Base-by-base conservation (phyloP, 164 flowering plant genomes). In the Vitis rotundifolia region DNA sequence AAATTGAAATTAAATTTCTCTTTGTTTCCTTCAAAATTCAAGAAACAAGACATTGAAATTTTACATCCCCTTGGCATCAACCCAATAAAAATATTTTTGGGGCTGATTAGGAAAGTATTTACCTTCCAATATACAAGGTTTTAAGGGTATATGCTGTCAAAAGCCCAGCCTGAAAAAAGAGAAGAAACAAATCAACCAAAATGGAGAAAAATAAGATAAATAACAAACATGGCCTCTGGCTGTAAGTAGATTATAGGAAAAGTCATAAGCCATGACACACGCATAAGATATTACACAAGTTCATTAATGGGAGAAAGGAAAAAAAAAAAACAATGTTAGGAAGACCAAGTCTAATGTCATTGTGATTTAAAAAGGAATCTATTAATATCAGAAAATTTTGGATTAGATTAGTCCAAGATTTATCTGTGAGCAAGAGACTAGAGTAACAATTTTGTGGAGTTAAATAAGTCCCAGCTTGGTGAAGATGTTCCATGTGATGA, bases 81-180 rank as follows among this genome's bases (percentile, higher is more conserved):
- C 55, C 47, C 18, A 11, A 57, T 8, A 57, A 54, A 37, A 29
- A 54, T 9, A n/a, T 37, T 3, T 22, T 37, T 37, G 44, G 44
- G 44, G 2, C 44, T 37, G 44, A 49, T n/a, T 31, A 31, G 22
- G n/a, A 57, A 22, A 58, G 15, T 13, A 68, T 80, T 76, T 75
- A 87, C 98, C 89, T 89, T 70, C 93, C 92, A 67, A 92, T 89
- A 77, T 83, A 88, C 53, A 92, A 74, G 62, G 83, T 62, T 74
- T 84, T 92, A n/a, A 91, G 89, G 58, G 77, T 72, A 68, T 74
- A 86, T 31, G 97, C 83, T 47, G 95, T 87, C 71, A 91, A n/a
- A 64, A 94, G 88, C 13, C 98, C 97, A 49, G 85, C 52, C 97
- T 94, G 84, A 65, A 37, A 61, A 59, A 63, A 61, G 9, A 59